These are phyloP conservation scores for Starmerella roubikii DNA, from an alignment of 805 yeast genomes.

Conservation along the genomic window DNA sequence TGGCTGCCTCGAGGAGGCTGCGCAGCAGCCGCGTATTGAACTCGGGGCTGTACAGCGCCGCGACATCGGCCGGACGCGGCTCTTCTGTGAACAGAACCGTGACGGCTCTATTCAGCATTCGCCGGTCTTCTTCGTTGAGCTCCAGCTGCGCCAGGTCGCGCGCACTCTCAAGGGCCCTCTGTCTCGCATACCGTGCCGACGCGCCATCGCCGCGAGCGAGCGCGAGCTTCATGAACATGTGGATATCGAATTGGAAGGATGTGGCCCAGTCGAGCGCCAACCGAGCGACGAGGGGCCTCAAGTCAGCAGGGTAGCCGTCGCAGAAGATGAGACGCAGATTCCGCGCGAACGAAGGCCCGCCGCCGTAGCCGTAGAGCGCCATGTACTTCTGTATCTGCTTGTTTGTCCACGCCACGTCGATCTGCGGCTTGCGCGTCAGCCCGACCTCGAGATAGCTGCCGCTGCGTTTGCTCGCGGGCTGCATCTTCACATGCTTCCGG, in stretches of 20 bases:
- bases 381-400: slow-evolving; percentile 1
- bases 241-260: slow-evolving; percentile 2
- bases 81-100: slow-evolving; percentile 1
- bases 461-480: background rate
- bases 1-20: background rate
- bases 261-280: background rate
- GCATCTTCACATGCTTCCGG: background rate
- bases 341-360: background rate
- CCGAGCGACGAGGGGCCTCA: background rate
- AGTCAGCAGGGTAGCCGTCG: too few species aligned
- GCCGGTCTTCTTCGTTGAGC: background rate
- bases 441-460: background rate
- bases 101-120: background rate
- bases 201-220: background rate
- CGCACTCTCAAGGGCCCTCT: background rate
- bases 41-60: background rate
- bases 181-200: background rate
- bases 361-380: slow-evolving; percentile 5
- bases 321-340: background rate
- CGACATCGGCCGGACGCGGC: slow-evolving; percentile 1
- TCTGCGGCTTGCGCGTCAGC: background rate
- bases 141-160: background rate
- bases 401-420: background rate
- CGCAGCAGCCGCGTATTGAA: background rate
- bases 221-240: slow-evolving; percentile 1